A percentile compares a stretch with the other conserved stretches of the same genome.
Conservation (phyloP, 2,329 filamentous ascomycete genomes). For the Lachnellula occidentalis region DNA sequence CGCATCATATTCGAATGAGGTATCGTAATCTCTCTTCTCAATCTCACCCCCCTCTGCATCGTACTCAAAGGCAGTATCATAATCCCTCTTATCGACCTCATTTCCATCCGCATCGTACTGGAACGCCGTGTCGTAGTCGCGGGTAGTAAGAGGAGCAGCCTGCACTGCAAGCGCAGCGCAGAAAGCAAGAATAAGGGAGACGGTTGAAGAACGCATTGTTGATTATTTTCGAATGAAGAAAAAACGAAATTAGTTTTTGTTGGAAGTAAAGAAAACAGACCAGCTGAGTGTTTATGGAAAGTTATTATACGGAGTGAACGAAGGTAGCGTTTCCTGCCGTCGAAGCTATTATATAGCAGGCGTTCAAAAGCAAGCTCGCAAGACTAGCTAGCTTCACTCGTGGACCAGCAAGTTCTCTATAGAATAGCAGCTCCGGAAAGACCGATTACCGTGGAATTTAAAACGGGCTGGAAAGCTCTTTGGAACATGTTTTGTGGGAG, state of each 20-base stretch:
- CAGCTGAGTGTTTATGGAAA: slow-evolving; percentile 8
- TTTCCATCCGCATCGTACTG: slow-evolving; percentile 6
- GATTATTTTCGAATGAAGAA: neutral
- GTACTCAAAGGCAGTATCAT: slow-evolving; percentile 3
- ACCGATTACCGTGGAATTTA: neutral
- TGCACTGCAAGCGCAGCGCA: slow-evolving; percentile 22
- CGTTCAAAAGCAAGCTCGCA: neutral
- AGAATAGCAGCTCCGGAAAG: slow-evolving; percentile 2
- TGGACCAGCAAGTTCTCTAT: neutral
- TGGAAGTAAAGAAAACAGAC: slow-evolving; percentile 8
- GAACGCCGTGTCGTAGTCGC: slow-evolving; percentile 6
- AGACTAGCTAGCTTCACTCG: neutral
- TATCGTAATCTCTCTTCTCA: slow-evolving; percentile 4
- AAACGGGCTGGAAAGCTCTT: slow-evolving; percentile 6
- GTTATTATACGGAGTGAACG: neutral
- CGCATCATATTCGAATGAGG: slow-evolving; percentile 13
- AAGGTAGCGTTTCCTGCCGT: neutral
- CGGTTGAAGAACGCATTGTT: slow-evolving; percentile 24
- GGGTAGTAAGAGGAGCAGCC: slow-evolving; percentile 12
- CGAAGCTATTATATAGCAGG: slow-evolving; percentile 2
- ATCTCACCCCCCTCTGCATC: slow-evolving; percentile 5
- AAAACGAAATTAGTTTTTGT: neutral
- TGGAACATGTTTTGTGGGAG: slow-evolving; percentile 8
- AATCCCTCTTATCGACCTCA: slow-evolving; percentile 6
- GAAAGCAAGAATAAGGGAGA: slow-evolving; percentile 23